Evolutionary conservation across 169 alveolate genomes (phyloP), one percentile per base, ranked within the genome.

Genomic region (Prorocentrum cordatum): DNA sequence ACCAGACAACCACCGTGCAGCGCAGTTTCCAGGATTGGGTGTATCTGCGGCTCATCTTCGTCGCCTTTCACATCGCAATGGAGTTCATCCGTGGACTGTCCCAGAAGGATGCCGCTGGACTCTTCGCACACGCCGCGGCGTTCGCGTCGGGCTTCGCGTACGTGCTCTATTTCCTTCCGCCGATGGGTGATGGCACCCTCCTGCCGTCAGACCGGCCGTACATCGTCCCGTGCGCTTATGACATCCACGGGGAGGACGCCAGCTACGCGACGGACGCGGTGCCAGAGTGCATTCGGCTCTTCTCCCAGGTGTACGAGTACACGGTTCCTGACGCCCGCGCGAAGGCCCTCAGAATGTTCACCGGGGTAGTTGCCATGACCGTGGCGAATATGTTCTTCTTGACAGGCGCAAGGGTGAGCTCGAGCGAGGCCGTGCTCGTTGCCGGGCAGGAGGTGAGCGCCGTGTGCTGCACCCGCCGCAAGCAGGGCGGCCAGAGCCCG

Each of bases 181-280:
- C 89, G 24, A 79, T 79, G 89, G 89, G 89, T 16, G 89, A 79
- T 27, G 89, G 89, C 42, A 79, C 77, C n/a, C 32, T 79, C 45
- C 77, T 79, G 38, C 45, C 89, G 16, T 58, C 75, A 1, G 77
- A 79, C 32, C 73, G 75, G 61, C 89, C 89, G n/a, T 79, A 79
- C 42, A 77, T 79, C 9, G 89, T 79, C 77, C 68, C 89, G 1
- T 79, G 89, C 22, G 75, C 59, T 18, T 79, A 79, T 31, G 16
- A 42, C 54, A 42, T 45, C 59, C 59, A 6, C 22, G 59, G 14
- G 59, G 22, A 18, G 22, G 26, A 10, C 59, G 26, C 14, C 22
- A 18, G 59, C 59, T 45, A n/a, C 59, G 64, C 64, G 24, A 6
- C 29, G 10, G 12, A 42, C 22, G 16, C 45, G 84, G 86, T 71